A percentile compares a stretch with the other conserved stretches of the same genome.
phyloP scores from a whole-genome alignment of 2,329 filamentous ascomycete species.

The Colletotrichum sp. region DNA sequence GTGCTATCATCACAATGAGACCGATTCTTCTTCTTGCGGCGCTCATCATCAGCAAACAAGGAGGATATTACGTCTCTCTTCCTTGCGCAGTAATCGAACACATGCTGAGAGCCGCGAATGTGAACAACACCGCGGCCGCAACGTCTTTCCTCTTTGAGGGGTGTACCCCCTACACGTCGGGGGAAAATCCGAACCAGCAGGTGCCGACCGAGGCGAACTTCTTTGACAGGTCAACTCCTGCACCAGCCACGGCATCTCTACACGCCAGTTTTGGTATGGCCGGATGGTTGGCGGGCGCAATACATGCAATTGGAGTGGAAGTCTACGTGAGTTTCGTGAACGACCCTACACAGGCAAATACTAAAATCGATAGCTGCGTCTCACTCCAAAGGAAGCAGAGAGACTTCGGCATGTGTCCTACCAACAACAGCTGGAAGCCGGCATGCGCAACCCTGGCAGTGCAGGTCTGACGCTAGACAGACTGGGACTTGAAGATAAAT shows the following conservation, averaged over 20 bases:
- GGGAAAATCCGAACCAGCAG: not conserved
- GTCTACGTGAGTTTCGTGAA: slow-evolving; percentile 42
- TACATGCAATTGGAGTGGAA: slow-evolving; percentile 57
- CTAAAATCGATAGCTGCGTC: slow-evolving; percentile 40
- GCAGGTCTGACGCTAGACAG: slow-evolving; percentile 49
- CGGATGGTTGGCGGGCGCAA: slow-evolving; percentile 54
- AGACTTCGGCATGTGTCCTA: slow-evolving; percentile 61
- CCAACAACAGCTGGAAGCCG: slow-evolving; percentile 59
- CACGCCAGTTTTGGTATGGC: slow-evolving; percentile 56
- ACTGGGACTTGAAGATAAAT: slow-evolving; percentile 36
- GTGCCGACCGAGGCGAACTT: slow-evolving; percentile 32
- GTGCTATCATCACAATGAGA: slow-evolving; percentile 56
- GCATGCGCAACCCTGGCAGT: slow-evolving; percentile 53
- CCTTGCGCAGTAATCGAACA: slow-evolving; percentile 56
- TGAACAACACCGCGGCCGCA: slow-evolving; percentile 19
- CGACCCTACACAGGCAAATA: not conserved
- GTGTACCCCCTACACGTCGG: slow-evolving; percentile 44
- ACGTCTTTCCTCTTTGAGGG: slow-evolving; percentile 45
- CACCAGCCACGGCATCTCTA: slow-evolving; percentile 45
- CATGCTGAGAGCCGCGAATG: slow-evolving; percentile 29
- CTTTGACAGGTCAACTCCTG: slow-evolving; percentile 30
- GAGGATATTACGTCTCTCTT: slow-evolving; percentile 29
- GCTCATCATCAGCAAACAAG: slow-evolving; percentile 36
- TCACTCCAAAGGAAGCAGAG: slow-evolving; percentile 59
- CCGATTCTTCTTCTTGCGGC: slow-evolving; percentile 50